Evolutionary conservation across 2,329 filamentous ascomycete genomes (phyloP).

Genomic region (Fusarium begoniae): DNA sequence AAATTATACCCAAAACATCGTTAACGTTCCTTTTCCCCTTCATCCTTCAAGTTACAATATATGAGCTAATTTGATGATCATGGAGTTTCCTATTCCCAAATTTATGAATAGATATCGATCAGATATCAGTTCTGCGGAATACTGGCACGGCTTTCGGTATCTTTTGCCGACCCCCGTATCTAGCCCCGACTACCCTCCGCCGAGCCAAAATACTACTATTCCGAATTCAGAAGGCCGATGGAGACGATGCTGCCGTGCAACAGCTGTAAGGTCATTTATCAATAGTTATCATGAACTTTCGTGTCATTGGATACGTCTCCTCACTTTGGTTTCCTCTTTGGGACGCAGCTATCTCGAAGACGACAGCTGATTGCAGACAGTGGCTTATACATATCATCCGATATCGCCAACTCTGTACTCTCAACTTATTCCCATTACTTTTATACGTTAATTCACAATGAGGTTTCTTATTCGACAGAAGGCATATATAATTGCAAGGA

Average conservation of each 20-base stretch:
- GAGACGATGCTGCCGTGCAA: conserved; percentile 5
- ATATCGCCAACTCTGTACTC: background rate
- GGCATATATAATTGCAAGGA: background rate
- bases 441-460: too few species aligned
- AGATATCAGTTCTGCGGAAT: background rate
- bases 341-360: background rate
- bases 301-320: conserved; percentile 9
- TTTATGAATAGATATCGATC: too few species aligned
- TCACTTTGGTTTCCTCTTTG: conserved; percentile 8
- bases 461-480: background rate
- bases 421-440: too few species aligned
- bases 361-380: background rate
- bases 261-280: background rate
- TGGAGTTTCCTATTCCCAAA: background rate
- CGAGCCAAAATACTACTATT: background rate
- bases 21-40: fast-evolving
- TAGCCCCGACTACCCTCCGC: conserved; percentile 1
- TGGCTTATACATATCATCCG: background rate
- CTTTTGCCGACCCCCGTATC: background rate
- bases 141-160: background rate
- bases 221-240: conserved; percentile 30
- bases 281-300: background rate
- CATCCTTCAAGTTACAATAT: background rate
- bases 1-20: too few species aligned
- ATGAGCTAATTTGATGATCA: fast-evolving